These are phyloP conservation scores for Blastobotrys aristatus DNA, from an alignment of 1,139 yeast genomes.

Conservation along the genomic window DNA sequence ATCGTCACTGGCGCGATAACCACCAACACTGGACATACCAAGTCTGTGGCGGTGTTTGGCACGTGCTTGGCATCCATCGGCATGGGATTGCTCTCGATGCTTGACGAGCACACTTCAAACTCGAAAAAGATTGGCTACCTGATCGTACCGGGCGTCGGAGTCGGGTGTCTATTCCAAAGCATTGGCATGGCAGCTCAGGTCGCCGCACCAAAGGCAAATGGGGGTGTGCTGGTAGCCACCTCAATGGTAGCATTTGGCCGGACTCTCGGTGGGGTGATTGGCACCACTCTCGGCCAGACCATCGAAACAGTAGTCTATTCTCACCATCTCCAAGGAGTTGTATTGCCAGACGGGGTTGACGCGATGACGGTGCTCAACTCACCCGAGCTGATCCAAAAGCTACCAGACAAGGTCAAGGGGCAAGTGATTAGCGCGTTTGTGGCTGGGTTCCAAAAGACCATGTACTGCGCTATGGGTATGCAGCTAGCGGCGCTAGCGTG, in stretches of 20 bases:
- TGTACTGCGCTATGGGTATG: constrained; percentile 24
- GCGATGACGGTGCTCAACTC: constrained; percentile 18
- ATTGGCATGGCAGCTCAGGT: constrained; percentile 50
- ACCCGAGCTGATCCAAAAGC: constrained; percentile 21
- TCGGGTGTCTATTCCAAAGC: constrained; percentile 53
- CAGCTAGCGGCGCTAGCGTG: constrained; percentile 18
- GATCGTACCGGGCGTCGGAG: constrained; percentile 50
- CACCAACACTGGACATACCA: constrained; percentile 45
- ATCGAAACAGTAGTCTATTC: constrained; percentile 39
- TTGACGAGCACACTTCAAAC: constrained; percentile 29
- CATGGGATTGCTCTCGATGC: constrained; percentile 44
- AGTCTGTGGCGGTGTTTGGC: constrained; percentile 45
- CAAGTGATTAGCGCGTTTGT: constrained; percentile 23
- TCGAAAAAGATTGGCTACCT: constrained; percentile 44
- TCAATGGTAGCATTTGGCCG: constrained; percentile 45
- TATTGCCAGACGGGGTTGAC: constrained; percentile 16
- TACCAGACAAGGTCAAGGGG: constrained; percentile 17
- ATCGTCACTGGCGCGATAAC: constrained; percentile 45
- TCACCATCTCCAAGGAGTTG: constrained; percentile 5
- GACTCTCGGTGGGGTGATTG: constrained; percentile 47
- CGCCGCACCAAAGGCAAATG: constrained; percentile 46
- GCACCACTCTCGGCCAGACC: constrained; percentile 45
- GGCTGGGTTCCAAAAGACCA: constrained; percentile 22
- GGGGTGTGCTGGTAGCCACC: constrained; percentile 49
- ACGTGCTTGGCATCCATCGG: constrained; percentile 47